Evolutionary conservation across 257 asterid species (phyloP), one percentile per base, ranked within the genome.

Genomic region (Solanum habrochaites): DNA sequence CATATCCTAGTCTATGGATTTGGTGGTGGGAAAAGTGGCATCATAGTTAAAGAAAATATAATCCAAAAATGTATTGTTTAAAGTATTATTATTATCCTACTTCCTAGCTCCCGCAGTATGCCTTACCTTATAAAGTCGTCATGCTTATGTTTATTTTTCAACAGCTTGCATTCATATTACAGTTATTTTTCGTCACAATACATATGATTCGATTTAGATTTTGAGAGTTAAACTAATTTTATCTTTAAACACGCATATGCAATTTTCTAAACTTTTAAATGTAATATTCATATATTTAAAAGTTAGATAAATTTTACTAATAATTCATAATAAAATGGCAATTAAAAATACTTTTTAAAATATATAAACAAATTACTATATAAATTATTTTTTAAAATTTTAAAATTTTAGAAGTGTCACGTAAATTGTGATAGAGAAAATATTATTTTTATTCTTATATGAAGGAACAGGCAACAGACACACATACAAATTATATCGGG

Each of bases 191-290:
- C 12, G 18, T 64, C 14, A 2, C 2, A 11, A 64, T n/a, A 11
- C 11, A n/a, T 25, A 25, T 11, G 8, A n/a, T 0, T n/a, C 2
- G 0, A 3, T 5, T 25, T 12, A 3, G 0, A 66, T 25, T 12
- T 12, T 5, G 18, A n/a, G 1, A 25, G 72, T 1, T 0, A 5
- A 25, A 2, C 2, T 11, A 12, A 66, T 64, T 64, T 64, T 25
- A 0, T 64, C 4, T 2, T 11, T 66, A 25, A 25, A 25, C 7
- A 11, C 2, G 9, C 7, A 11, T 2, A 64, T 25, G 4, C 0
- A 25, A 25, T 11, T 5, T 47, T 25, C 1, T 2, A 25, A 66
- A 3, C 18, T 64, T 25, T 64, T 66, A 11, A 3, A 5, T 25
- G 6, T 6, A 66, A 12, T 25, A 12, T 13, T 66, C 15, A 2